These are phyloP conservation scores for Eimeria necatrix DNA, from an alignment of 169 alveolate genomes.

Conservation along the genomic window DNA sequence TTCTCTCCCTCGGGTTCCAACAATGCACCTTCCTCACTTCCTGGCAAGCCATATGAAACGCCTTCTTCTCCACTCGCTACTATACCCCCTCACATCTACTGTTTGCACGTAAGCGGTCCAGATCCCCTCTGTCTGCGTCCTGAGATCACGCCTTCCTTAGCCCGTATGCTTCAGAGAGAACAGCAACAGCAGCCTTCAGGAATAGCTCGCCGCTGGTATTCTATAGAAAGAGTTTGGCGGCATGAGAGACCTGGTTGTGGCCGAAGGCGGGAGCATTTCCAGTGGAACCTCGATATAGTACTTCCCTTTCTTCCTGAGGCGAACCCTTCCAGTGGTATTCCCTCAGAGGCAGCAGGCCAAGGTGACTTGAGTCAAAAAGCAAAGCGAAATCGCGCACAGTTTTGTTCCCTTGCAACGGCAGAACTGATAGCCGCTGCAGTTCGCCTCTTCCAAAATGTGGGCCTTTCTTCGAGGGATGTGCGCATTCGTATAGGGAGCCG, in stretches of 20 bases:
- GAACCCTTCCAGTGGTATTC: not conserved
- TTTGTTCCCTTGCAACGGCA: constrained; percentile 75
- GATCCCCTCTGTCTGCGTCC: constrained; percentile 82
- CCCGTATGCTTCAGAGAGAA: constrained; percentile 81
- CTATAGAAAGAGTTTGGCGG: constrained; percentile 82
- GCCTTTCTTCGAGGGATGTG: constrained; percentile 79
- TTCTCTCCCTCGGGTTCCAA: not conserved
- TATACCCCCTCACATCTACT: constrained; percentile 78
- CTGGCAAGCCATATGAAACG: not conserved
- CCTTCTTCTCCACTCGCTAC: not conserved
- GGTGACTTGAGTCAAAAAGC: not conserved
- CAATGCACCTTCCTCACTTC: not conserved
- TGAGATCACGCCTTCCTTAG: constrained; percentile 84
- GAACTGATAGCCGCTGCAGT: constrained; percentile 83
- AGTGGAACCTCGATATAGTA: constrained; percentile 88
- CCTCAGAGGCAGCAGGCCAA: constrained; percentile 16
- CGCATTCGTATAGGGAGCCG: constrained; percentile 81
- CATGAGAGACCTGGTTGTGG: constrained; percentile 84
- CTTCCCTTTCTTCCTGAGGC: constrained; percentile 3
- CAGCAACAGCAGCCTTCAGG: constrained; percentile 50
- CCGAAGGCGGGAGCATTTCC: constrained; percentile 87
- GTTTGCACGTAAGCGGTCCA: constrained; percentile 63
- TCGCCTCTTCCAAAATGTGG: constrained; percentile 74
- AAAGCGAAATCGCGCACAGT: not conserved
- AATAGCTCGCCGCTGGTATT: constrained; percentile 80